Percentiles rank a stretch among this genome's conserved stretches.
phyloP scores from a whole-genome alignment of 2,329 filamentous ascomycete genomes.

The Tolypocladium ovalisporum region DNA sequence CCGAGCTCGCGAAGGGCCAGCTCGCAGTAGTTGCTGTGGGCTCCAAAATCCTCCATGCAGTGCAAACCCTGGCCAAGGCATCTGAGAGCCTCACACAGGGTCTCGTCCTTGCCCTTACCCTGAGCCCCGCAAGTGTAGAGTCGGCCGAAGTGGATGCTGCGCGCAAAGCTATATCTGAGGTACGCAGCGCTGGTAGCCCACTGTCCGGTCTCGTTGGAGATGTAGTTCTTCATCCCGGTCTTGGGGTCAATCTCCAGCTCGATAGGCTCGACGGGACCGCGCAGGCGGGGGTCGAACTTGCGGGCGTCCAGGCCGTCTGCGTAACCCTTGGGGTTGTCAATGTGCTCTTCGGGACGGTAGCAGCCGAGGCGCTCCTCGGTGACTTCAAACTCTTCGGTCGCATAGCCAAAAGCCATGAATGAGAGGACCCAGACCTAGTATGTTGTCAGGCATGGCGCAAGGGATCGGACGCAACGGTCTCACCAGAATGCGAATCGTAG shows the following conservation, averaged over 20 bases:
- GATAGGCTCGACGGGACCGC: constrained; percentile 61
- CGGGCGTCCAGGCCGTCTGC: constrained; percentile 79
- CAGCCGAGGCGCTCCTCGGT: constrained; percentile 70
- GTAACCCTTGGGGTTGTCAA: constrained; percentile 75
- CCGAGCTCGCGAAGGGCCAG: constrained; percentile 66
- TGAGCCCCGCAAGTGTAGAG: constrained; percentile 57
- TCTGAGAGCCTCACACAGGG: constrained; percentile 70
- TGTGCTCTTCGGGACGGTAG: constrained; percentile 66
- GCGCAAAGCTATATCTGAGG: constrained; percentile 62
- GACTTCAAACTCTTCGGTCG: constrained; percentile 78
- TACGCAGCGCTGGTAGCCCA: constrained; percentile 90
- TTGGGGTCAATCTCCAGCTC: constrained; percentile 64
- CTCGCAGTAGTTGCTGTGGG: constrained; percentile 78
- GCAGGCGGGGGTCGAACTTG: constrained; percentile 68
- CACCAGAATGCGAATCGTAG: constrained; percentile 65
- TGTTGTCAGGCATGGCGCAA: neutral
- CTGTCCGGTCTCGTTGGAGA: constrained; percentile 75
- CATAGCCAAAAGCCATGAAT: constrained; percentile 74
- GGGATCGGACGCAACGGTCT: constrained; percentile 2
- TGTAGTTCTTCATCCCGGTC: constrained; percentile 99
- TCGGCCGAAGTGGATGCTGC: constrained; percentile 68
- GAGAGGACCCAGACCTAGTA: constrained; percentile 63
- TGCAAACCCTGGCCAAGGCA: constrained; percentile 68
- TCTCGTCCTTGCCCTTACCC: constrained; percentile 55
- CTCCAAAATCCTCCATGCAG: constrained; percentile 69